Evolutionary conservation across 2,329 filamentous ascomycete genomes (phyloP).

Genomic region (Xylogone sp.): DNA sequence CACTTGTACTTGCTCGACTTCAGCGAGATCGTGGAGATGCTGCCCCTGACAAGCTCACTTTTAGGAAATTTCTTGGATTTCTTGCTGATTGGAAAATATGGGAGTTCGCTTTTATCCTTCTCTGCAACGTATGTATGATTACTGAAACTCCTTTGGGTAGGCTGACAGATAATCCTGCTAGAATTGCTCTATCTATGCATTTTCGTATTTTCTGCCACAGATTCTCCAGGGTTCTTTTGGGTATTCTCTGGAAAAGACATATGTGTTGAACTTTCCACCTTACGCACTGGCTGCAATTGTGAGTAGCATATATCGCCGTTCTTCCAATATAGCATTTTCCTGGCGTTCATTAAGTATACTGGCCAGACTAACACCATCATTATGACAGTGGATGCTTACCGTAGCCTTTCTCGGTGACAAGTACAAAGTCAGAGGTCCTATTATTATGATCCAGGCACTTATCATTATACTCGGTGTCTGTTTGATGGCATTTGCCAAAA

Average conservation of each 20-base stretch:
- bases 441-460: slow-evolving; percentile 7
- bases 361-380: slow-evolving; percentile 29
- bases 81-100: slow-evolving; percentile 55
- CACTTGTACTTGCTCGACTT: slow-evolving; percentile 51
- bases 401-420: slow-evolving; percentile 50
- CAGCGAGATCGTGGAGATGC: slow-evolving; percentile 54
- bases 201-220: slow-evolving; percentile 76
- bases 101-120: slow-evolving; percentile 26
- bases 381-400: slow-evolving; percentile 19
- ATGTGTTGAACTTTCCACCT: slow-evolving; percentile 52
- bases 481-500: slow-evolving; percentile 33
- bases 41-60: slow-evolving; percentile 40
- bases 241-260: slow-evolving; percentile 45
- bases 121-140: background rate
- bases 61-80: slow-evolving; percentile 41
- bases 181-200: slow-evolving; percentile 50
- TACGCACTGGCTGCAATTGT: slow-evolving; percentile 38
- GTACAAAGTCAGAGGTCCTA: slow-evolving; percentile 35
- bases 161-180: background rate
- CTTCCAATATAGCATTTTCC: background rate
- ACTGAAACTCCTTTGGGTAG: background rate
- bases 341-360: background rate
- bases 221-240: slow-evolving; percentile 59
- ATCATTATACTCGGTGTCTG: background rate
- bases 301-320: background rate